Conservation (phyloP, 768 basidiomycete species). For the Suillus brevipes region DNA sequence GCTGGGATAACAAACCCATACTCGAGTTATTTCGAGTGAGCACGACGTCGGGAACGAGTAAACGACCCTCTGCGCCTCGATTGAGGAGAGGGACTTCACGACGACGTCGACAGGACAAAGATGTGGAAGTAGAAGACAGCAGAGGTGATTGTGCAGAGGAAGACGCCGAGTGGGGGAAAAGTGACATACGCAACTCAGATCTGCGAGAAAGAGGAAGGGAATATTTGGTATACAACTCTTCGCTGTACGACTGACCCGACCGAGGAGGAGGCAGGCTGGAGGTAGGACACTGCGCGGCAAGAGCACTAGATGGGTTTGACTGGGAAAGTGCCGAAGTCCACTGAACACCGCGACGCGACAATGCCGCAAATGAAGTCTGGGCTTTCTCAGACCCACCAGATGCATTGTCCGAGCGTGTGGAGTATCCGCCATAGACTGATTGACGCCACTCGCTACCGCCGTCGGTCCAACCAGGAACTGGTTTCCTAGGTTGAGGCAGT, state of each 20-base stretch:
- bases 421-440: conserved; percentile 51
- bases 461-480: conserved; percentile 70
- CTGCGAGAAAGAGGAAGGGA: conserved; percentile 57
- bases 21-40: conserved; percentile 35
- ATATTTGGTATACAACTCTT: conserved; percentile 57
- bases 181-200: conserved; percentile 48
- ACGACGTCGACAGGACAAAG: conserved; percentile 33
- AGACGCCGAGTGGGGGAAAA: conserved; percentile 35
- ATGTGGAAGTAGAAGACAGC: conserved; percentile 34
- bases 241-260: conserved; percentile 35
- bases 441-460: conserved; percentile 68
- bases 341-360: conserved; percentile 51
- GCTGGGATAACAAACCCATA: conserved; percentile 30
- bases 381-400: conserved; percentile 33
- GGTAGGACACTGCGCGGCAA: conserved; percentile 24
- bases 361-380: conserved; percentile 49
- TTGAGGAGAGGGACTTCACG: conserved; percentile 58
- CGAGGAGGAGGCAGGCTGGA: conserved; percentile 24
- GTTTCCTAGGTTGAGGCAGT: conserved; percentile 37
- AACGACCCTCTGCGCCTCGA: conserved; percentile 61
- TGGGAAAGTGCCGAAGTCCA: conserved; percentile 39
- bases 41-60: conserved; percentile 53
- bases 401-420: conserved; percentile 40
- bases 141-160: conserved; percentile 39
- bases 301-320: conserved; percentile 26